Base-by-base conservation (phyloP, 2,329 filamentous ascomycete species). In the Clarireedia sp. region DNA sequence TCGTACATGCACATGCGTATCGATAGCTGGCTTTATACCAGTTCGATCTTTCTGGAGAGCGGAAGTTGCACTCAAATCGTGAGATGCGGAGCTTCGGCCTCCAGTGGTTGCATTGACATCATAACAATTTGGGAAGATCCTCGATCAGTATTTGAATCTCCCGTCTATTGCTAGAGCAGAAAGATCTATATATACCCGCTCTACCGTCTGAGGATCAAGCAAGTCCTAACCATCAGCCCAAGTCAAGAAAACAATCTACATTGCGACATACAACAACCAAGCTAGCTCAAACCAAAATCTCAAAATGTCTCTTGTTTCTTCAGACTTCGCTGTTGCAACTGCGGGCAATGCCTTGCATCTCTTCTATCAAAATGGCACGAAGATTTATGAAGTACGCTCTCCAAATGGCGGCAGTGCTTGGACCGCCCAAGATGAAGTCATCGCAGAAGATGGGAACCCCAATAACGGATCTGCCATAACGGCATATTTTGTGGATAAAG, bases 401-500 rank as follows among this genome's bases (percentile, higher is more conserved):
- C n/a, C 51, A 48, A 41, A 54, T 14, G 43, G 51, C 8, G 51
- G 51, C 9, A 26, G 3, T 19, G 43, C 16, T 29, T 54, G 51
- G 51, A 29, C 33, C 16, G 47, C 43, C 2, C 51, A 54, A 48
- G 51, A 54, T 16, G 48, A 29, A 16, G n/a, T 48, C 17, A 54
- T 54, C 40, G 44, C 51, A n/a, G n/a, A 40, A 29, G 51, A 54
- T 38, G 51, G 29, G 14, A 33, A 48, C 8, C 38, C 24, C 8
- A 26, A 19, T 14, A 38, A 1, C 17, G 51, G 51, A 16, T 54
- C 51, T 48, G n/a, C 51, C 1, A 48, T 54, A 23, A 54, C 41
- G 17, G 36, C 29, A 23, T 54, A 48, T 29, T 54, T 48, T 48
- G 51, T 54, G 12, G 43, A 54, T 14, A 54, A 29, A 21, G 51